These are phyloP conservation scores for Luffa acutangula DNA, from an alignment of 306 rosid genomes.

Conservation along the genomic window DNA sequence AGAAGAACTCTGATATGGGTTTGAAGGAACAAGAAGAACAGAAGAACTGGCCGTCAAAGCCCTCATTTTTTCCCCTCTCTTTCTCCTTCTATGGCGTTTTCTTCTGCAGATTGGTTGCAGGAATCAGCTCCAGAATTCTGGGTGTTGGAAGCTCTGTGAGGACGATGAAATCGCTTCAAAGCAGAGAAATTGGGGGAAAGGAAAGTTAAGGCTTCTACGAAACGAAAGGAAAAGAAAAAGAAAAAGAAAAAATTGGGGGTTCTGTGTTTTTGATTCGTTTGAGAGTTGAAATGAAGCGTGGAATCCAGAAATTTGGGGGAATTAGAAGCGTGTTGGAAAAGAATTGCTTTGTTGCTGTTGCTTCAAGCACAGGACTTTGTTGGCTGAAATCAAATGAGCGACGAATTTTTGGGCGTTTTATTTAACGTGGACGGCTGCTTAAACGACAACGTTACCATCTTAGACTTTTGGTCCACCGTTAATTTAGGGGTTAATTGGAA, in stretches of 20 bases:
- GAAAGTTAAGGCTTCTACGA: background rate
- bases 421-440: background rate
- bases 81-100: background rate
- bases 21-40: constrained; percentile 32
- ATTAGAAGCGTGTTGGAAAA: constrained; percentile 30
- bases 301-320: background rate
- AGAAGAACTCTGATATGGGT: background rate
- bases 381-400: background rate
- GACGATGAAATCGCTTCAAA: too few species aligned
- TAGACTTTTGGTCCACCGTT: background rate
- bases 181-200: background rate
- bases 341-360: constrained; percentile 22
- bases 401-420: background rate
- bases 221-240: background rate
- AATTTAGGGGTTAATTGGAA: too few species aligned
- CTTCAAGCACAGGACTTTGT: constrained; percentile 12
- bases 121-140: background rate
- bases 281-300: background rate
- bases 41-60: constrained; percentile 36
- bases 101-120: background rate
- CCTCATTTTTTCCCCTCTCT: constrained; percentile 22
- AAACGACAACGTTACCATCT: background rate
- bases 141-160: background rate
- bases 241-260: background rate
- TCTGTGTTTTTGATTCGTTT: background rate